A percentile compares a stretch with the other conserved stretches of the same genome.
Conservation (phyloP, 768 basidiomycete species). For the Termitomyces sp. region DNA sequence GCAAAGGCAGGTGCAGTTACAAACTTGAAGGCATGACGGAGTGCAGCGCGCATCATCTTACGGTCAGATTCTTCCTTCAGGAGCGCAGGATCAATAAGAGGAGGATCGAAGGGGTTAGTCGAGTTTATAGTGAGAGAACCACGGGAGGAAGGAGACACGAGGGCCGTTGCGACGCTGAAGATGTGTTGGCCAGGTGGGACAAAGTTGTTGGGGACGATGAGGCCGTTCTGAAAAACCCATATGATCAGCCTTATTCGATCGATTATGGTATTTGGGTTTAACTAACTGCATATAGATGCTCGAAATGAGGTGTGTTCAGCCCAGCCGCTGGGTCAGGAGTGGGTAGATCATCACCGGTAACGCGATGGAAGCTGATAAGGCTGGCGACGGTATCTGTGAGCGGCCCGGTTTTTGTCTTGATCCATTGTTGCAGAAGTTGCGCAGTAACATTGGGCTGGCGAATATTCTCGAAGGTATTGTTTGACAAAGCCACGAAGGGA, state of each 20-base stretch:
- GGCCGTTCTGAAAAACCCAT: slow-evolving; percentile 8
- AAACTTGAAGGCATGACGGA: slow-evolving; percentile 11
- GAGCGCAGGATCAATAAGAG: slow-evolving; percentile 11
- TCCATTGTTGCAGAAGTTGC: slow-evolving; percentile 15
- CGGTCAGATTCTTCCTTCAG: slow-evolving; percentile 6
- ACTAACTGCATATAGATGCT: slow-evolving; percentile 22
- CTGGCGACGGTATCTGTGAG: slow-evolving; percentile 16
- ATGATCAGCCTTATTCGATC: neutral
- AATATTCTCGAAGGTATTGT: slow-evolving; percentile 13
- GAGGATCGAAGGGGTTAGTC: slow-evolving; percentile 9
- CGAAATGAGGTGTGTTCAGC: slow-evolving; percentile 22
- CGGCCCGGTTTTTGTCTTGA: slow-evolving; percentile 17
- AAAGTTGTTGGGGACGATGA: slow-evolving; percentile 10
- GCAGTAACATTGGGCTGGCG: slow-evolving; percentile 9
- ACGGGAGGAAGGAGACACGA: slow-evolving; percentile 23
- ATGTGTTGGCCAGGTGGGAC: slow-evolving; percentile 13
- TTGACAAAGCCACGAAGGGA: slow-evolving; percentile 9
- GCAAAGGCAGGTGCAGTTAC: slow-evolving; percentile 5
- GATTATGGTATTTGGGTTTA: neutral
- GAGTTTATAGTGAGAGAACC: slow-evolving; percentile 19
- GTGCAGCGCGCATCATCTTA: slow-evolving; percentile 9
- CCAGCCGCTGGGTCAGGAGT: slow-evolving; percentile 25
- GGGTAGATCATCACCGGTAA: slow-evolving; percentile 16
- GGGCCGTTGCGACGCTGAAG: slow-evolving; percentile 13
- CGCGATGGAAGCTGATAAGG: slow-evolving; percentile 22